phyloP scores from a whole-genome alignment of 108 stramenopile species.

The Pinguiococcus pyrenoidosus region DNA sequence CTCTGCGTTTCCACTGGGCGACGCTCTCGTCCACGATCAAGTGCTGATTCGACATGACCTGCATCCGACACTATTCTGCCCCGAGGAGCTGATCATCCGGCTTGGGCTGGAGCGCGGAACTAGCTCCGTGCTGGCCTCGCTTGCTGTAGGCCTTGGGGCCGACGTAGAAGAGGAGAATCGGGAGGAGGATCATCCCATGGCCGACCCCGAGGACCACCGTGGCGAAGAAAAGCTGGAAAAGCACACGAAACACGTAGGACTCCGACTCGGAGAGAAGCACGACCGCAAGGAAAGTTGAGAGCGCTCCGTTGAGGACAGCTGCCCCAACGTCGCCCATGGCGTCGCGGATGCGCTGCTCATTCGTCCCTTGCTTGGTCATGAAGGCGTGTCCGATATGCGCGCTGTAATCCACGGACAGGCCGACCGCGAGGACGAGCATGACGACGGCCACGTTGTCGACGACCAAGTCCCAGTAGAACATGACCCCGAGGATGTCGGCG shows the following conservation, averaged over 20 bases:
- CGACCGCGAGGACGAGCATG: constrained; percentile 64
- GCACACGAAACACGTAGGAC: constrained; percentile 21
- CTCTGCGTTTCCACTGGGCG: too few relatives aligned
- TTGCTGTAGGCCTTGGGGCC: constrained; percentile 16
- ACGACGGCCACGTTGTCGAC: constrained; percentile 67
- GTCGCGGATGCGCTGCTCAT: too few relatives aligned
- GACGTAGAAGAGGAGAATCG: constrained; percentile 19
- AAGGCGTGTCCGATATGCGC: constrained; percentile 66
- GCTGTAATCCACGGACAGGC: constrained; percentile 64
- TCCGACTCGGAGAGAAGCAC: constrained; percentile 14
- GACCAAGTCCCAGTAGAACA: constrained; percentile 57
- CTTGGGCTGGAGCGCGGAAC: too few relatives aligned
- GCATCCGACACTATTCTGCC: too few relatives aligned
- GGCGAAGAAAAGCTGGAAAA: constrained; percentile 25
- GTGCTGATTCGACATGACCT: too few relatives aligned
- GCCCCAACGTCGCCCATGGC: constrained; percentile 23
- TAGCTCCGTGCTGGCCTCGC: too few relatives aligned
- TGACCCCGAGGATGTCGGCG: constrained; percentile 62
- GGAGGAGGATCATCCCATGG: constrained; percentile 17
- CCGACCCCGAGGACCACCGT: constrained; percentile 20
- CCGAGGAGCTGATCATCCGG: too few relatives aligned
- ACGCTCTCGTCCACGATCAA: too few relatives aligned
- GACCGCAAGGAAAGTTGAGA: constrained; percentile 25
- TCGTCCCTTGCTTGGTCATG: constrained; percentile 57
- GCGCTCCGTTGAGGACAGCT: constrained; percentile 17